phyloP scores from a whole-genome alignment of 106 monocot genomes.

The Chionographis japonica region DNA sequence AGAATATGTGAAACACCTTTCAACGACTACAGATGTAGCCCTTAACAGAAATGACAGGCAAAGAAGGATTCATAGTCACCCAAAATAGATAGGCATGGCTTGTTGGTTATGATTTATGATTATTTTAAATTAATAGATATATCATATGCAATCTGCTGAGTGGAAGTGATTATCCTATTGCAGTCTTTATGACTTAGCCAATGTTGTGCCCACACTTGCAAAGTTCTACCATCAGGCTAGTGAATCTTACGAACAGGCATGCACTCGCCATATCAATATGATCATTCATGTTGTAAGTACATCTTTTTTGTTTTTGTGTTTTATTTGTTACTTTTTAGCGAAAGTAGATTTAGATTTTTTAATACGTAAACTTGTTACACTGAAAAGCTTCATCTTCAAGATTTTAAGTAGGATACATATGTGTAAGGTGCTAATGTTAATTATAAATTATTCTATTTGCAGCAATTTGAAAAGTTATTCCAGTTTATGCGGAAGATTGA shows the following conservation, averaged over 20 bases:
- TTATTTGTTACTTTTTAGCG: background rate
- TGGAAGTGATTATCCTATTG: slow-evolving; percentile 16
- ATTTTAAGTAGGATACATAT: background rate
- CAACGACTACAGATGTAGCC: too few species aligned
- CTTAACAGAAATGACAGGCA: too few species aligned
- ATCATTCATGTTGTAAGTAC: slow-evolving; percentile 79
- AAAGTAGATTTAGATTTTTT: background rate
- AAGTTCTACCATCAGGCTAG: slow-evolving; percentile 98
- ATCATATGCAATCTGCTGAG: background rate
- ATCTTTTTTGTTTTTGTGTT: background rate
- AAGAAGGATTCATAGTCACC: too few species aligned
- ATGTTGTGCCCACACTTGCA: slow-evolving; percentile 89
- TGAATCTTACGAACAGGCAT: slow-evolving; percentile 94
- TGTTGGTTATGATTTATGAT: too few species aligned
- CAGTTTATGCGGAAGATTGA: slow-evolving; percentile 86
- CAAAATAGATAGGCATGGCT: too few species aligned
- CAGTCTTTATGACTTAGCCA: slow-evolving; percentile 98
- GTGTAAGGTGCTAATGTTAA: background rate
- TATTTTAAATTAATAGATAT: too few species aligned
- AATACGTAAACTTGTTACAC: background rate
- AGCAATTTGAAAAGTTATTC: slow-evolving; percentile 98
- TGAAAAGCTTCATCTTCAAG: background rate
- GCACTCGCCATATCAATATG: slow-evolving; percentile 75
- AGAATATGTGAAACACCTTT: too few species aligned
- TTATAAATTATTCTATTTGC: slow-evolving; percentile 16